A percentile compares a stretch with the other conserved stretches of the same genome.
These are phyloP conservation scores for Monilinia fructigena DNA, from an alignment of 2,329 filamentous ascomycete species.

Conservation along the genomic window DNA sequence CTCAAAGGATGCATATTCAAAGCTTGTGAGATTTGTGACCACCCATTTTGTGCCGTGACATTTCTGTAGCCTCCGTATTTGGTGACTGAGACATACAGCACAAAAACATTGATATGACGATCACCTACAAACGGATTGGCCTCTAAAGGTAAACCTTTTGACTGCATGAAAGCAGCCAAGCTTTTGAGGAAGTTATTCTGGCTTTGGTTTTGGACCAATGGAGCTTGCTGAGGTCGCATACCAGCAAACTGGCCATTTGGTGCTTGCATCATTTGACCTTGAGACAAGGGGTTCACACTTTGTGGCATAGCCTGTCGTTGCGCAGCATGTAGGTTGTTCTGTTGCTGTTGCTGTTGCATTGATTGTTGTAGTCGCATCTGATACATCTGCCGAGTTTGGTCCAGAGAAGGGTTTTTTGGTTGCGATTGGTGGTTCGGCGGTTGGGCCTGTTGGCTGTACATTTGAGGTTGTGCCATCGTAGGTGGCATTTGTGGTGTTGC, in stretches of 20 bases:
- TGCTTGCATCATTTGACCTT: slow-evolving; percentile 54
- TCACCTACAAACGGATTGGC: slow-evolving; percentile 71
- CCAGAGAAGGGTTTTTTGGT: slow-evolving; percentile 50
- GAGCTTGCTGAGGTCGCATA: slow-evolving; percentile 54
- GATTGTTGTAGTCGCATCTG: slow-evolving; percentile 83
- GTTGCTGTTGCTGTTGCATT: slow-evolving; percentile 62
- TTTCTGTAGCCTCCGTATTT: slow-evolving; percentile 76
- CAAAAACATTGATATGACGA: slow-evolving; percentile 69
- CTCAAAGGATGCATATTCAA: slow-evolving; percentile 63
- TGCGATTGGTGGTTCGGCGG: slow-evolving; percentile 47
- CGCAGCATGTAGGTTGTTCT: slow-evolving; percentile 44
- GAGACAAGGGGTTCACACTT: slow-evolving; percentile 35
- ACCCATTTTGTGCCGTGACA: slow-evolving; percentile 67
- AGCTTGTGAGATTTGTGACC: slow-evolving; percentile 68
- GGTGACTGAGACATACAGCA: slow-evolving; percentile 74
- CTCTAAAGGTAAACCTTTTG: slow-evolving; percentile 71
- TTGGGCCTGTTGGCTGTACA: slow-evolving; percentile 32
- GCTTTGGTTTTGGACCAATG: slow-evolving; percentile 45
- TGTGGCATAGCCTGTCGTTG: slow-evolving; percentile 48
- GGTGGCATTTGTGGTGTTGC: slow-evolving; percentile 46
- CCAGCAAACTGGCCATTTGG: slow-evolving; percentile 57
- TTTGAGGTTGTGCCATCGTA: slow-evolving; percentile 43
- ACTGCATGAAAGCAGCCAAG: slow-evolving; percentile 73
- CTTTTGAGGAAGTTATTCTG: slow-evolving; percentile 74
- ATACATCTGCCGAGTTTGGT: slow-evolving; percentile 73